phyloP scores from a whole-genome alignment of 345 rosid species.

The Euclidium syriacum region DNA sequence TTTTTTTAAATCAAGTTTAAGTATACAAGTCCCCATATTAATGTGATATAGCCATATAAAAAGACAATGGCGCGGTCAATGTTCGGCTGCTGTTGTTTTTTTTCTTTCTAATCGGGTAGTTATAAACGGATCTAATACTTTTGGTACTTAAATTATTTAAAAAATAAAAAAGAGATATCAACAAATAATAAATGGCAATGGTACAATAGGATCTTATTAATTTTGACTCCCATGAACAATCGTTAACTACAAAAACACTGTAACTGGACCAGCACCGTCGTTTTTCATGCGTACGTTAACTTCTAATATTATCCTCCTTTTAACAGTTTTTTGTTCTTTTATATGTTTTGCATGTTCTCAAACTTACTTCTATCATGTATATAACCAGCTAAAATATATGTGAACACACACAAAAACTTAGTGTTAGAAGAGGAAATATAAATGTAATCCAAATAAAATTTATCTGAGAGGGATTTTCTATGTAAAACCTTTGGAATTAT shows the following conservation, averaged over 20 bases:
- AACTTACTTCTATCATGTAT: not conserved
- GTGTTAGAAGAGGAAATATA: not conserved
- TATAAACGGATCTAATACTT: not conserved
- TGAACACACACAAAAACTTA: not conserved
- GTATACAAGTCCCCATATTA: not conserved
- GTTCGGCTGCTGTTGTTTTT: not conserved
- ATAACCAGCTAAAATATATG: not conserved
- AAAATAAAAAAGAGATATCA: not conserved
- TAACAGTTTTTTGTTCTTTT: not conserved
- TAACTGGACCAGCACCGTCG: not conserved
- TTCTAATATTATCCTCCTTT: not conserved
- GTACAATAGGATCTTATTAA: not conserved
- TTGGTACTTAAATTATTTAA: not conserved
- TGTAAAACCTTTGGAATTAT: not conserved
- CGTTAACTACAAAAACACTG: not conserved
- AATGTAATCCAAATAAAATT: too few species aligned
- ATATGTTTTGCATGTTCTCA: not conserved
- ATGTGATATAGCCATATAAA: not conserved
- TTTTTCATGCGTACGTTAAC: not conserved
- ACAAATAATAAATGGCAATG: not conserved
- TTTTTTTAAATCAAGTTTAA: not conserved
- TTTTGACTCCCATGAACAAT: too few species aligned
- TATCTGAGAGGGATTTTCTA: not conserved
- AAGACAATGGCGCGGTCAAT: conserved; percentile 8
- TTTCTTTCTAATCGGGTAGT: not conserved